phyloP scores from a whole-genome alignment of 306 rosid genomes.

The Albizia julibrissin region DNA sequence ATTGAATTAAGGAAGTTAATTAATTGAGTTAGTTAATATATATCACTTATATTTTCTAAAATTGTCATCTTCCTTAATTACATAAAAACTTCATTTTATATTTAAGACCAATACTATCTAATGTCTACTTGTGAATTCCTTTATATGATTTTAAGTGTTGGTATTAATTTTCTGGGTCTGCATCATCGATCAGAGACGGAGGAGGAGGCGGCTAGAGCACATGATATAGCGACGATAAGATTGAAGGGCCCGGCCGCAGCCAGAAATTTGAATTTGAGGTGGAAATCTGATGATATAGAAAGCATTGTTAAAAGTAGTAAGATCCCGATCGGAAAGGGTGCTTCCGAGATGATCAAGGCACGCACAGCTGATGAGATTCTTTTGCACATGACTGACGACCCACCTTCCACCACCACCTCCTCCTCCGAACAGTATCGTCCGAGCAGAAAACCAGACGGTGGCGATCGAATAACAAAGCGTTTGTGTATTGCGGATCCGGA shows the following conservation, averaged over 20 bases:
- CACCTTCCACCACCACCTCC: neutral
- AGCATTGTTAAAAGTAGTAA: neutral
- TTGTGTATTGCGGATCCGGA: neutral
- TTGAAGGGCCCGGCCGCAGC: neutral
- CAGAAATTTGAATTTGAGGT: neutral
- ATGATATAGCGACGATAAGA: neutral
- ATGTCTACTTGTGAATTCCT: too few species aligned
- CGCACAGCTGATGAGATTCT: neutral
- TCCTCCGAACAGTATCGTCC: too few species aligned
- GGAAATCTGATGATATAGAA: neutral
- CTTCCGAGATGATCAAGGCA: neutral
- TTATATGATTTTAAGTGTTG: too few species aligned
- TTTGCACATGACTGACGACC: neutral
- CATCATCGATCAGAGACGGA: neutral
- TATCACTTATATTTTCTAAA: too few species aligned
- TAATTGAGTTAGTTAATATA: too few species aligned
- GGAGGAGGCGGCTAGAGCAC: neutral
- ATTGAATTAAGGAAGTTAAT: too few species aligned
- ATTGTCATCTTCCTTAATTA: too few species aligned
- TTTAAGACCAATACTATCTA: too few species aligned
- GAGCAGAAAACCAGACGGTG: neutral
- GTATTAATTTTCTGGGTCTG: too few species aligned
- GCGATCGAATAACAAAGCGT: neutral
- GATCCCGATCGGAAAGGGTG: neutral
- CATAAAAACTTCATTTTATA: too few species aligned